Evolutionary conservation across 1,284 basidiomycete genomes (phyloP).

Genomic region (Lentinula novae-zelandiae): DNA sequence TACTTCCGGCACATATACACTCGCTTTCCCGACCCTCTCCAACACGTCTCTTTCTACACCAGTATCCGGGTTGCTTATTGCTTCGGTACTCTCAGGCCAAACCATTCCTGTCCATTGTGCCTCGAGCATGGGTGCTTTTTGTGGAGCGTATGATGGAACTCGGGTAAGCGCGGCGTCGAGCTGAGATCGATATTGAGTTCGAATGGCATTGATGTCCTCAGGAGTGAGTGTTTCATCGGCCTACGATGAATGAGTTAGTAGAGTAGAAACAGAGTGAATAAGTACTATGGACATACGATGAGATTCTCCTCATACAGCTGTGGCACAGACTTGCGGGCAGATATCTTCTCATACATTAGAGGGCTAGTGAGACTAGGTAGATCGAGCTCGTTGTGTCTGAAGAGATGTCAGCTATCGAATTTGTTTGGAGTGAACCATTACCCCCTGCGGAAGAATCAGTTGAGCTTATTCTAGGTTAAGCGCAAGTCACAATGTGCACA

Average conservation of each 20-base stretch:
- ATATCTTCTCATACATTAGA: constrained; percentile 84
- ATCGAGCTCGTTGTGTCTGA: constrained; percentile 87
- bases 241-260: constrained; percentile 28
- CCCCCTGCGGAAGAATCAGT: constrained; percentile 25
- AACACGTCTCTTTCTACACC: constrained; percentile 57
- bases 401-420: background rate
- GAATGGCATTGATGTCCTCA: constrained; percentile 45
- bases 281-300: constrained; percentile 43
- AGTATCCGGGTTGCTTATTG: constrained; percentile 58
- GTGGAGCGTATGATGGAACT: constrained; percentile 45
- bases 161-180: constrained; percentile 59
- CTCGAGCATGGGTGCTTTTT: constrained; percentile 46
- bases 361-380: constrained; percentile 89
- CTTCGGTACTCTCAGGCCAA: constrained; percentile 63
- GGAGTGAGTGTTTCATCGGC: constrained; percentile 51
- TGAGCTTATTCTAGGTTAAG: constrained; percentile 1
- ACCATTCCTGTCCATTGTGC: constrained; percentile 69
- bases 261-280: background rate
- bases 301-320: constrained; percentile 78
- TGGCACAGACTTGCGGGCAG: constrained; percentile 73
- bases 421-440: constrained; percentile 16
- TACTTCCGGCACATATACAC: constrained; percentile 66
- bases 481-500: constrained; percentile 17
- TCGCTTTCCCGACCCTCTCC: constrained; percentile 59
- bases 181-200: constrained; percentile 52